These are phyloP conservation scores for Lomentospora prolificans DNA, from an alignment of 2,329 filamentous ascomycete species.

Conservation along the genomic window DNA sequence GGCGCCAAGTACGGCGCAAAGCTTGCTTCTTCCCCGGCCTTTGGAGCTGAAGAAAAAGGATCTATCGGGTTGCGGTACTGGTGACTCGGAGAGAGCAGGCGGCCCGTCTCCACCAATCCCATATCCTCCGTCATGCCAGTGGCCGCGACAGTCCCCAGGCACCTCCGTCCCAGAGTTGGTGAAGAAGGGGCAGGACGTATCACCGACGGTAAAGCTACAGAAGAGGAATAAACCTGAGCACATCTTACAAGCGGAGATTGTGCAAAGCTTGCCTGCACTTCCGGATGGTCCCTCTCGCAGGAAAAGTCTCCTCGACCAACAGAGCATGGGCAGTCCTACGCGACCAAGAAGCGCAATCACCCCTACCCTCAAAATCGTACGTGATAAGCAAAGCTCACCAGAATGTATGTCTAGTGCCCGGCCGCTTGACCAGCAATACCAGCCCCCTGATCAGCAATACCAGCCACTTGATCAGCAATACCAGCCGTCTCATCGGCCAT, in stretches of 20 bases:
- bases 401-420: conserved; percentile 27
- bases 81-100: too few species aligned
- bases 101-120: too few species aligned
- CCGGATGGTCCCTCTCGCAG: conserved; percentile 36
- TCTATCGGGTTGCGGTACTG: too few species aligned
- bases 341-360: background rate
- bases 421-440: conserved; percentile 37
- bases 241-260: conserved; percentile 22
- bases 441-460: conserved; percentile 41
- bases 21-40: too few species aligned
- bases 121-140: conserved; percentile 1
- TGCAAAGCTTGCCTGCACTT: conserved; percentile 34
- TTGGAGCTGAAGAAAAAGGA: too few species aligned
- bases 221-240: conserved; percentile 23
- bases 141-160: conserved; percentile 5
- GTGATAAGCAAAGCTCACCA: conserved; percentile 7
- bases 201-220: conserved; percentile 41
- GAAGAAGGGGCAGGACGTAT: background rate
- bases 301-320: background rate
- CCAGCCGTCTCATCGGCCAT: conserved; percentile 36
- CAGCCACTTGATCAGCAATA: too few species aligned
- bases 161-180: background rate
- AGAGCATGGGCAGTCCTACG: conserved; percentile 7
- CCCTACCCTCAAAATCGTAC: background rate
- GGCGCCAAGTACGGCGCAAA: too few species aligned